Evolutionary conservation across 139 green algal species (phyloP).

Genomic region (Spirogloea muscicola): DNA sequence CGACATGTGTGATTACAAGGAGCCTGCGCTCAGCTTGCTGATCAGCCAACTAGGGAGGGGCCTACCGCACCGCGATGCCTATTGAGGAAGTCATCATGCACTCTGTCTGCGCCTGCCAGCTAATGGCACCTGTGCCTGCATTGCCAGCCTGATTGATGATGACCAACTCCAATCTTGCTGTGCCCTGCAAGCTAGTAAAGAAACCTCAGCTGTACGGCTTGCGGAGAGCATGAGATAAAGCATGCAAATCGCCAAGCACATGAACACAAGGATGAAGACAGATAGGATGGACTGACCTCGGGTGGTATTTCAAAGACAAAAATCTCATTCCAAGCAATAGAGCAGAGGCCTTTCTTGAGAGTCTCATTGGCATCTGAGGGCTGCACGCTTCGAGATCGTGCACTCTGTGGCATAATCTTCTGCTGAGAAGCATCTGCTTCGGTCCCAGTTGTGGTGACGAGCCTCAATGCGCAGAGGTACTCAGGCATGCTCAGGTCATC

Average conservation of each 20-base stretch:
- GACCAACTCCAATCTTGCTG: conserved; percentile 13
- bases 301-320: conserved; percentile 36
- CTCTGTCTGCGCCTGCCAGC: background rate
- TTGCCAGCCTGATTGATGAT: conserved; percentile 37
- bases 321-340: conserved; percentile 33
- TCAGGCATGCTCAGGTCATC: conserved; percentile 6
- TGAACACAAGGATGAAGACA: background rate
- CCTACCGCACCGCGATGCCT: too few species aligned
- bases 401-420: conserved; percentile 28
- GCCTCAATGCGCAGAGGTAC: conserved; percentile 1
- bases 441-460: background rate
- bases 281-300: background rate
- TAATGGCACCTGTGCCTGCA: conserved; percentile 9
- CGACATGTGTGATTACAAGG: too few species aligned
- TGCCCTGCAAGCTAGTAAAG: conserved; percentile 12
- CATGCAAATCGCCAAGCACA: background rate
- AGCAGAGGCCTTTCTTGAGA: background rate
- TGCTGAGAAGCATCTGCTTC: background rate
- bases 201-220: background rate
- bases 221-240: background rate
- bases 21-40: too few species aligned
- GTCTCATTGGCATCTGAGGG: background rate
- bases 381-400: conserved; percentile 8
- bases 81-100: too few species aligned
- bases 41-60: too few species aligned